Percentiles rank a stretch among this genome's conserved stretches.
These are phyloP conservation scores for Linnemannia zychae DNA, from an alignment of 192 early-diverging fungal genomes.

Conservation along the genomic window DNA sequence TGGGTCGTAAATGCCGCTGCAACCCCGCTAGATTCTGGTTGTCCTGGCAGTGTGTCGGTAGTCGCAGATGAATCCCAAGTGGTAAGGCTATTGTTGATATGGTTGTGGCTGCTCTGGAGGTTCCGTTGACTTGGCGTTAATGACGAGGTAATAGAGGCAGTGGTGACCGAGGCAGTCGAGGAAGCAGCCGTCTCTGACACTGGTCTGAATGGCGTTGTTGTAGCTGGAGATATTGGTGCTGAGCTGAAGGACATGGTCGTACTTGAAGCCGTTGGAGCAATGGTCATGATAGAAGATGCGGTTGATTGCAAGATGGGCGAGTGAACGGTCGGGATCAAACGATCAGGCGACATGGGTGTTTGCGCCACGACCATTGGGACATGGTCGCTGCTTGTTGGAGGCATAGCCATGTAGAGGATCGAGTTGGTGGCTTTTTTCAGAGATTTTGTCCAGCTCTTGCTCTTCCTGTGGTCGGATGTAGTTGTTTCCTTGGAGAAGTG, in stretches of 20 bases:
- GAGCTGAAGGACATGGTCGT: neutral
- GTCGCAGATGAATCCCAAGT: neutral
- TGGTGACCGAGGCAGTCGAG: neutral
- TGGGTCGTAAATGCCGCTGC: neutral
- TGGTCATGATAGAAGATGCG: neutral
- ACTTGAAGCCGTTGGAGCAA: neutral
- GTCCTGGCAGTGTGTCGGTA: neutral
- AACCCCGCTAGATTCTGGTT: neutral
- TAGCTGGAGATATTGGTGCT: neutral
- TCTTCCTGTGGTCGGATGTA: constrained; percentile 14
- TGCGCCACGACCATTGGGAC: constrained; percentile 52
- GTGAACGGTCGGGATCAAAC: constrained; percentile 29
- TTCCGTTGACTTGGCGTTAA: neutral
- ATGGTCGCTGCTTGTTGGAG: constrained; percentile 39
- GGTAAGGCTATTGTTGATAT: no score
- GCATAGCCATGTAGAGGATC: constrained; percentile 56
- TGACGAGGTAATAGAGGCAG: constrained; percentile 7
- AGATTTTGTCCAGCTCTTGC: constrained; percentile 51
- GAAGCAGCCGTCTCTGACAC: constrained; percentile 1
- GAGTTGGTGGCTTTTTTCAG: constrained; percentile 55
- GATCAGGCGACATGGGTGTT: constrained; percentile 53
- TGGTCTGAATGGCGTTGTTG: neutral
- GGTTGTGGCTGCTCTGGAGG: neutral
- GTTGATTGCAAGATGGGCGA: constrained; percentile 25
- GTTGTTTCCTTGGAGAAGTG: constrained; percentile 39